A percentile compares a stretch with the other conserved stretches of the same genome.
phyloP scores from a whole-genome alignment of 2,329 filamentous ascomycete genomes.

The Leptographium flavum region DNA sequence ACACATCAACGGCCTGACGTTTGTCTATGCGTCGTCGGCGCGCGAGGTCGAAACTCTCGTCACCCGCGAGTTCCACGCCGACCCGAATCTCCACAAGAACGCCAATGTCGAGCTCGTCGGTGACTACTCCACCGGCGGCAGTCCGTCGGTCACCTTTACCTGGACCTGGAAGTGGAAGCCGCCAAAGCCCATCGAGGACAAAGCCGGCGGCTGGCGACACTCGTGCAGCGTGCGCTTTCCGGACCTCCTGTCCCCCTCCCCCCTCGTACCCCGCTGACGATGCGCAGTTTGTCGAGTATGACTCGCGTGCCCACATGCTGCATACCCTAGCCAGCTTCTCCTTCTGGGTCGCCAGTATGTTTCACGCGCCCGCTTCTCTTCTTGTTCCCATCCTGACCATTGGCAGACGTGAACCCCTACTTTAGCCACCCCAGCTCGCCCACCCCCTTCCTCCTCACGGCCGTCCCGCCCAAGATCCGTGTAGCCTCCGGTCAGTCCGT shows the following conservation, averaged over 20 bases:
- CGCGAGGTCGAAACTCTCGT: slow-evolving; percentile 88
- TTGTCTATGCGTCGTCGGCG: slow-evolving; percentile 72
- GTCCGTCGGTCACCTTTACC: slow-evolving; percentile 70
- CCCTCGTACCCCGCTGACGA: slow-evolving; percentile 15
- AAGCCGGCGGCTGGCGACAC: slow-evolving; percentile 86
- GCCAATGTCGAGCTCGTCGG: slow-evolving; percentile 92
- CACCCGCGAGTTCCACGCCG: slow-evolving; percentile 88
- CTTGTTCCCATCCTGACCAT: not conserved
- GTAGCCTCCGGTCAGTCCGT: slow-evolving; percentile 79
- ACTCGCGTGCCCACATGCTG: slow-evolving; percentile 78
- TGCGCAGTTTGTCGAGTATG: slow-evolving; percentile 81
- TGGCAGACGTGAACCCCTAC: slow-evolving; percentile 26
- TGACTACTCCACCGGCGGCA: slow-evolving; percentile 76
- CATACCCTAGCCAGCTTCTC: slow-evolving; percentile 84
- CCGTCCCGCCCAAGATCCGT: slow-evolving; percentile 57
- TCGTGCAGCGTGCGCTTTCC: slow-evolving; percentile 59
- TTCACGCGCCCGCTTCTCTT: not conserved
- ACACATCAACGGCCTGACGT: slow-evolving; percentile 76
- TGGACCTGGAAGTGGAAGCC: slow-evolving; percentile 98
- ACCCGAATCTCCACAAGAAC: slow-evolving; percentile 95
- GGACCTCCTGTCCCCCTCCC: not conserved
- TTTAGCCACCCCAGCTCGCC: slow-evolving; percentile 49
- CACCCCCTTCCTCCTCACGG: slow-evolving; percentile 56
- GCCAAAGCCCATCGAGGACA: slow-evolving; percentile 67
- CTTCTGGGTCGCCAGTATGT: slow-evolving; percentile 77